Conservation (phyloP, 495 filamentous ascomycete genomes). For the Peziza echinospora region DNA sequence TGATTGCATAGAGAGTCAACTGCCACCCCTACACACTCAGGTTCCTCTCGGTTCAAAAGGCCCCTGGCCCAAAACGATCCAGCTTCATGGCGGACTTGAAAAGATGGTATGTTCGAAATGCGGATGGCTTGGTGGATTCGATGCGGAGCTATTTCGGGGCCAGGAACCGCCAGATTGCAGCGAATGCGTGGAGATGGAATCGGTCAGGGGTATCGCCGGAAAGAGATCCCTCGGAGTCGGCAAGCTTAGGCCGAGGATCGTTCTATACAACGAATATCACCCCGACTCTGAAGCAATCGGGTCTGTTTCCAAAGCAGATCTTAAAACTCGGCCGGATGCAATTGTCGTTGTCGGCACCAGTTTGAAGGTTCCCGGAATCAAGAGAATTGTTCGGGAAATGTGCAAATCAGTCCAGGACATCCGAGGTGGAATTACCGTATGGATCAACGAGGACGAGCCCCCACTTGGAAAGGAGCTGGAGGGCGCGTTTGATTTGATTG, state of each 20-base stretch:
- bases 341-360: conserved; percentile 89
- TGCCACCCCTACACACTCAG: conserved; percentile 55
- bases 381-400: conserved; percentile 74
- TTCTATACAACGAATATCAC: conserved; percentile 92
- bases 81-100: conserved; percentile 79
- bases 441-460: conserved; percentile 75
- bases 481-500: conserved; percentile 76
- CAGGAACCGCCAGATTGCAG: conserved; percentile 64
- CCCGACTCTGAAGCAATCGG: conserved; percentile 93
- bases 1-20: conserved; percentile 73
- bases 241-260: conserved; percentile 72
- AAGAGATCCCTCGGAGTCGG: conserved; percentile 90
- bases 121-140: conserved; percentile 49
- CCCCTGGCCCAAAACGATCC: conserved; percentile 81
- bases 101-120: conserved; percentile 97
- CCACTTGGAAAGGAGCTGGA: conserved; percentile 69
- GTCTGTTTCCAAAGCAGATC: conserved; percentile 60
- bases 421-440: conserved; percentile 75
- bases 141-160: conserved; percentile 60
- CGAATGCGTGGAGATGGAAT: conserved; percentile 51
- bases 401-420: conserved; percentile 56
- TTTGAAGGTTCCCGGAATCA: conserved; percentile 80
- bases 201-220: conserved; percentile 53
- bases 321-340: conserved; percentile 68
- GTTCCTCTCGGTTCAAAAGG: conserved; percentile 53